Percentiles rank a stretch among this genome's conserved stretches.
Evolutionary conservation across 345 rosid genomes (phyloP).

Genomic region (Gossypium raimondii): DNA sequence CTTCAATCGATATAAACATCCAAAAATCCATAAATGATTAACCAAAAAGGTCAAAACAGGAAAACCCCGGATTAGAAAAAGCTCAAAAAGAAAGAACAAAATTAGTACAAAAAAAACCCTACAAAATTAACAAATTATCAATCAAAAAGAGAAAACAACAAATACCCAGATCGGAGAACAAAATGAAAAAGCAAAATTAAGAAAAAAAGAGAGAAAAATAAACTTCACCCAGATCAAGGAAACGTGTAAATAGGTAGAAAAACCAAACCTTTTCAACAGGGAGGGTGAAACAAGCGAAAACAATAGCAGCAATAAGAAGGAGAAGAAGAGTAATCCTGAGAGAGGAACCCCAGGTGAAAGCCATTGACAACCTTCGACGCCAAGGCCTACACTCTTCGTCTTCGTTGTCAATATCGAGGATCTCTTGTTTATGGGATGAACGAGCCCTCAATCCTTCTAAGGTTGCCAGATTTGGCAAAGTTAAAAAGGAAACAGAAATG

Average conservation of each 20-base stretch:
- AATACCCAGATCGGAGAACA: background rate
- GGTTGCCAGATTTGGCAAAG: constrained; percentile 49
- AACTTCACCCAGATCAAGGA: constrained; percentile 1
- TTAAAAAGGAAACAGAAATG: background rate
- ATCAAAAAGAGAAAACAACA: background rate
- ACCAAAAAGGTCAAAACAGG: constrained; percentile 3
- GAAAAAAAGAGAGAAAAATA: background rate
- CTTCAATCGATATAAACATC: background rate
- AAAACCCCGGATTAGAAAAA: background rate
- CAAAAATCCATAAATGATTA: background rate
- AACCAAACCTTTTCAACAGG: constrained; percentile 74
- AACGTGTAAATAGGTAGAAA: background rate
- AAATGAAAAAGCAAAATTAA: background rate
- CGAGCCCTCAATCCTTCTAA: constrained; percentile 47
- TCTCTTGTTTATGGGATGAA: constrained; percentile 45
- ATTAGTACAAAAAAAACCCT: background rate
- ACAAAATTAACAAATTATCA: background rate
- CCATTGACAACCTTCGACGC: constrained; percentile 66
- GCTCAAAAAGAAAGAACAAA: background rate
- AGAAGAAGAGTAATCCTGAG: constrained; percentile 64
- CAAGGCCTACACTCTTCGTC: constrained; percentile 53
- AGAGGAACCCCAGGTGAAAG: constrained; percentile 71
- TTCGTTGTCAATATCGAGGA: constrained; percentile 31
- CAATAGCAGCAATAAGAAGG: constrained; percentile 60
- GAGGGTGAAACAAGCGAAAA: constrained; percentile 78